These are phyloP conservation scores for Fusarium verticillioides DNA, from an alignment of 2,329 filamentous ascomycete species.

Conservation along the genomic window DNA sequence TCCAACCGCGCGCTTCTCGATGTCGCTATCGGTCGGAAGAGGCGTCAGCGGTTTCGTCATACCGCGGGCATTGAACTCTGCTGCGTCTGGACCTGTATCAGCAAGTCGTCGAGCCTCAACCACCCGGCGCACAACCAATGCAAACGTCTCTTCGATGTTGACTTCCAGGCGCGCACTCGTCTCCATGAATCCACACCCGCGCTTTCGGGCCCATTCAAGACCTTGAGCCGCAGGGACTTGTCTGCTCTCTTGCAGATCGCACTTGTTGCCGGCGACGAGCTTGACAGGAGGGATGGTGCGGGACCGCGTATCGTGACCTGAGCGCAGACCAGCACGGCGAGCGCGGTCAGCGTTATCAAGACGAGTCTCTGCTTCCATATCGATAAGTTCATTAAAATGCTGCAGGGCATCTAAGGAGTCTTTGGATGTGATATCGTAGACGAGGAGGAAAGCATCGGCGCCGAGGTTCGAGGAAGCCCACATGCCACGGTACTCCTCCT, in stretches of 20 bases:
- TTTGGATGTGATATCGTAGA: conserved; percentile 84
- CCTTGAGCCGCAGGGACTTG: conserved; percentile 76
- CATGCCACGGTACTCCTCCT: conserved; percentile 89
- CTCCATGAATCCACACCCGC: conserved; percentile 89
- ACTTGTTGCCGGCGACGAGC: conserved; percentile 88
- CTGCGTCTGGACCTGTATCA: conserved; percentile 57
- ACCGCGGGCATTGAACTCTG: conserved; percentile 60
- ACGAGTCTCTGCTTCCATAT: conserved; percentile 80
- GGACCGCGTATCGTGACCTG: conserved; percentile 50
- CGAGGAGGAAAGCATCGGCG: conserved; percentile 84
- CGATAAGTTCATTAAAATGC: conserved; percentile 85
- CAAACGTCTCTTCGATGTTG: conserved; percentile 91
- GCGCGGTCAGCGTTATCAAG: conserved; percentile 70
- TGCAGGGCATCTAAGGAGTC: conserved; percentile 76
- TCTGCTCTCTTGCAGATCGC: conserved; percentile 77
- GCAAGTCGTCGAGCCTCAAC: conserved; percentile 66
- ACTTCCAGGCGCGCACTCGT: conserved; percentile 85
- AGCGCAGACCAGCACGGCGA: conserved; percentile 54
- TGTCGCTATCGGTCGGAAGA: conserved; percentile 53
- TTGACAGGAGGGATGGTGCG: conserved; percentile 77
- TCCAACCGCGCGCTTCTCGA: conserved; percentile 60
- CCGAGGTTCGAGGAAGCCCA: conserved; percentile 83
- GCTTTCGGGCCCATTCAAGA: conserved; percentile 78
- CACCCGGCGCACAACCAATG: conserved; percentile 71
- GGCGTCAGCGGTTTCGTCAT: conserved; percentile 69